Percentiles rank a stretch among this genome's conserved stretches.
These are phyloP conservation scores for Boechera retrofracta DNA, from an alignment of 345 rosid species.

Conservation along the genomic window DNA sequence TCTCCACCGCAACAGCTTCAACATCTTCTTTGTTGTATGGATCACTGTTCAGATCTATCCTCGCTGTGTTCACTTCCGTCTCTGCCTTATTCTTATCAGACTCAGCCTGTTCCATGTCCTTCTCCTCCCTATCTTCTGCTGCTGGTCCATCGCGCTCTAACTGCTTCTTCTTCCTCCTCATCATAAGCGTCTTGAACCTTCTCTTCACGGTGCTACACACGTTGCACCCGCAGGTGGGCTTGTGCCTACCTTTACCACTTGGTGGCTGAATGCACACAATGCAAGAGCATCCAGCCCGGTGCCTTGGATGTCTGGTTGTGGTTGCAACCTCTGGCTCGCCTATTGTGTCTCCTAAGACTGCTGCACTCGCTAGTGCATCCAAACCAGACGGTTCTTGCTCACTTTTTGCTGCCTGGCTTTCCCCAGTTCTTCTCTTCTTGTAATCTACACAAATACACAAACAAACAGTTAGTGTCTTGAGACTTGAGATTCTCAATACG, in stretches of 20 bases:
- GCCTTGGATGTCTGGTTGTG: constrained; percentile 96
- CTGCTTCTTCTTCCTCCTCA: constrained; percentile 84
- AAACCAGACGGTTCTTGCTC: constrained; percentile 66
- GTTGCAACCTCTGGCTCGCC: constrained; percentile 68
- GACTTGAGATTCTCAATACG: constrained; percentile 16
- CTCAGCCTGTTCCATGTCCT: constrained; percentile 40
- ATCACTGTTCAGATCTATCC: constrained; percentile 47
- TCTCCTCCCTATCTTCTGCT: constrained; percentile 46
- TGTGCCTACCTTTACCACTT: constrained; percentile 94
- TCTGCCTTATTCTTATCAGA: constrained; percentile 43
- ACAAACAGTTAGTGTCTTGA: constrained; percentile 20
- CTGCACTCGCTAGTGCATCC: constrained; percentile 89
- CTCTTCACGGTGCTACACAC: constrained; percentile 96
- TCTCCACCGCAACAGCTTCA: constrained; percentile 34
- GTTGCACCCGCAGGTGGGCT: constrained; percentile 71
- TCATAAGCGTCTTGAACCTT: constrained; percentile 88
- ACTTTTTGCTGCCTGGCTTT: constrained; percentile 45
- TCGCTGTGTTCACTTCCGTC: constrained; percentile 46
- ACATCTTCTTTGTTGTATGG: constrained; percentile 38
- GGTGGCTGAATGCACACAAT: constrained; percentile 99
- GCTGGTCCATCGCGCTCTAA: constrained; percentile 63
- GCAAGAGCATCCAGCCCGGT: constrained; percentile 91
- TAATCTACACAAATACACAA: constrained; percentile 50
- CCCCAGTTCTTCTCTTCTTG: constrained; percentile 61
- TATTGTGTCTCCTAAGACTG: constrained; percentile 68